A percentile compares a stretch with the other conserved stretches of the same genome.
These are phyloP conservation scores for Neurospora africana DNA, from an alignment of 495 filamentous ascomycete genomes.

Conservation along the genomic window DNA sequence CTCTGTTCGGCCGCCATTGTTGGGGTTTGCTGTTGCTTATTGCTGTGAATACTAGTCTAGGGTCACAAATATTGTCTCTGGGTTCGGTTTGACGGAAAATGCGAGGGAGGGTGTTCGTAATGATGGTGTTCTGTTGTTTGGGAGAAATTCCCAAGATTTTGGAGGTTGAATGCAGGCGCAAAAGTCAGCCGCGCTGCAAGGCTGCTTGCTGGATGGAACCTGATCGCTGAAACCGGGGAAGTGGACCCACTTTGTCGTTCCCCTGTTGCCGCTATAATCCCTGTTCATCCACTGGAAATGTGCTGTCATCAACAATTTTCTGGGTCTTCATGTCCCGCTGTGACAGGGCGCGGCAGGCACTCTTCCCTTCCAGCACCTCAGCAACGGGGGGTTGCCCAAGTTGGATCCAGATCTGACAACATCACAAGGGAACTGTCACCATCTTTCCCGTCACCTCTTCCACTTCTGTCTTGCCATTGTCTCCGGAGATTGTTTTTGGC, in stretches of 20 bases:
- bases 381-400: background rate
- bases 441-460: background rate
- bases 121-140: background rate
- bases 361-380: background rate
- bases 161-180: background rate
- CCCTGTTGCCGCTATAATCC: conserved; percentile 1
- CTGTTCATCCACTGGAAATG: background rate
- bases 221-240: conserved; percentile 5
- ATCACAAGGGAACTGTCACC: background rate
- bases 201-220: conserved; percentile 5
- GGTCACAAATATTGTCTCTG: no score
- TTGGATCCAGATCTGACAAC: background rate
- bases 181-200: conserved; percentile 21
- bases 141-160: background rate
- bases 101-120: background rate
- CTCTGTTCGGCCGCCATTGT: conserved; percentile 90
- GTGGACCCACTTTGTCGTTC: background rate
- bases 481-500: background rate
- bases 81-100: background rate
- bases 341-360: background rate
- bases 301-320: background rate
- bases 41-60: background rate
- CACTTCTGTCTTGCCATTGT: background rate
- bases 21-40: background rate
- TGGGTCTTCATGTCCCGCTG: background rate